Percentiles rank a stretch among this genome's conserved stretches.
These are phyloP conservation scores for Solanum arcanum DNA, from an alignment of 257 asterid genomes.

Conservation along the genomic window DNA sequence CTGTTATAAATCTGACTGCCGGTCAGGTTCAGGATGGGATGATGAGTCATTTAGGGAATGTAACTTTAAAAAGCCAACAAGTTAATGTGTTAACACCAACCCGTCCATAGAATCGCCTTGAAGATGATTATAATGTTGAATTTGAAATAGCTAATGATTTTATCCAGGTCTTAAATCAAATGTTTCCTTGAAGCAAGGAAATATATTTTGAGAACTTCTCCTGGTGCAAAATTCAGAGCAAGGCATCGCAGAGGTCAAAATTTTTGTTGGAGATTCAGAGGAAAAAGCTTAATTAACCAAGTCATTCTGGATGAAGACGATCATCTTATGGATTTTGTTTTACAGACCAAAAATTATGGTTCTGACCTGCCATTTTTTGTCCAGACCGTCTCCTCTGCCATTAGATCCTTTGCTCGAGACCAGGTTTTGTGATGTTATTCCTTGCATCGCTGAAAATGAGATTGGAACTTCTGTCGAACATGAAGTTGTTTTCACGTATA, in stretches of 20 bases:
- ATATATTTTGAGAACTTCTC: slow-evolving; percentile 26
- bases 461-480: no score
- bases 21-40: no score
- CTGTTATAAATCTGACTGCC: neutral
- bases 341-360: slow-evolving; percentile 11
- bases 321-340: neutral
- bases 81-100: no score
- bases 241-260: neutral
- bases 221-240: slow-evolving; percentile 16
- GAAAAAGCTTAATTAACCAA: slow-evolving; percentile 12
- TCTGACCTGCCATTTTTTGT: slow-evolving; percentile 19
- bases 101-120: slow-evolving; percentile 6
- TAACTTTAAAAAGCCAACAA: no score
- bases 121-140: slow-evolving; percentile 12
- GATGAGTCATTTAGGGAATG: no score
- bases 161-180: slow-evolving; percentile 11
- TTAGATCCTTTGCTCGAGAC: no score
- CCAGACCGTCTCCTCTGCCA: slow-evolving; percentile 28
- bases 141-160: neutral
- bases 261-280: slow-evolving; percentile 4
- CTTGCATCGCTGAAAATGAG: no score
- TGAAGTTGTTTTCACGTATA: no score
- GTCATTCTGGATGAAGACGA: slow-evolving; percentile 5
- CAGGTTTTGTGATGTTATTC: no score
- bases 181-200: slow-evolving; percentile 10